A percentile compares a stretch with the other conserved stretches of the same genome.
Conservation (phyloP, 306 rosid genomes). For the Prunus salicina region DNA sequence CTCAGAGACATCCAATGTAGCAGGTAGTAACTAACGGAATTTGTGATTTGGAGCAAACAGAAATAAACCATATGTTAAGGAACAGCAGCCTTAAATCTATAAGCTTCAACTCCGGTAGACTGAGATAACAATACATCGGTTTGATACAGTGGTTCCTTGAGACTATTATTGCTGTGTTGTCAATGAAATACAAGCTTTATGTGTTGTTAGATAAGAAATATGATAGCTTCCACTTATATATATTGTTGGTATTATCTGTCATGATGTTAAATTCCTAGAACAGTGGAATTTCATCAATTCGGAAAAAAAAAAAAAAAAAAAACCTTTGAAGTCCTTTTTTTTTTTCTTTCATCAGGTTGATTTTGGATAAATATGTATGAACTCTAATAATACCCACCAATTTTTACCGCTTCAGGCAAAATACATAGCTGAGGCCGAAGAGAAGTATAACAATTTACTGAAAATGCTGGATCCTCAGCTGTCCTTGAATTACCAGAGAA, state of each 20-base stretch:
- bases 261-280: not conserved
- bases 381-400: not conserved
- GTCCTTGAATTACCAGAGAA: constrained; percentile 59
- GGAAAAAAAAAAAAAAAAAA: not conserved
- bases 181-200: too few species aligned
- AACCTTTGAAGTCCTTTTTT: not conserved
- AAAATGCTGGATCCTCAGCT: constrained; percentile 64
- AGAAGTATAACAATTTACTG: constrained; percentile 55
- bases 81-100: not conserved
- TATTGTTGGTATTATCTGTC: not conserved
- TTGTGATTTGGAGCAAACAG: not conserved
- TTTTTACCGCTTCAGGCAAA: constrained; percentile 54
- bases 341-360: not conserved
- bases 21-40: too few species aligned
- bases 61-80: not conserved
- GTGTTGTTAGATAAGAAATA: too few species aligned
- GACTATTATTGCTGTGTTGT: not conserved
- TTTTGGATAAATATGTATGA: not conserved
- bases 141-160: not conserved
- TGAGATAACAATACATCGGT: not conserved
- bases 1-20: too few species aligned
- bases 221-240: too few species aligned
- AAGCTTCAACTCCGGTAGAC: not conserved
- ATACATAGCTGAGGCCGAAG: constrained; percentile 75
- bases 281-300: not conserved